Percentiles rank a stretch among this genome's conserved stretches.
Conservation (phyloP, 2,329 filamentous ascomycete species). For the Pyrenochaeta sp. region DNA sequence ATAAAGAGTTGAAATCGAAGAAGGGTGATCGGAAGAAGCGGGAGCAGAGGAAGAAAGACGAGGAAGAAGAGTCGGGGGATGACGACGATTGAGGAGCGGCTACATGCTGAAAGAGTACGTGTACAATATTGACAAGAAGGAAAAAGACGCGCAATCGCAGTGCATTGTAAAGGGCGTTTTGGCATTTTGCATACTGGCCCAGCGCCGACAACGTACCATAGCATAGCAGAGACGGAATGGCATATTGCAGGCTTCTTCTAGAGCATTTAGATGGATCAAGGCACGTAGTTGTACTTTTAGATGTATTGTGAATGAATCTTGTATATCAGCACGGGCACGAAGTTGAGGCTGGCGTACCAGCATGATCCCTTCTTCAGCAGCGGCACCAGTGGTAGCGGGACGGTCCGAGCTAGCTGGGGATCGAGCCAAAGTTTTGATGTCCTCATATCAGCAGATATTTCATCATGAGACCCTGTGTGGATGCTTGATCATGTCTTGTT, state of each 20-base stretch:
- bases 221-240: neutral
- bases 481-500: neutral
- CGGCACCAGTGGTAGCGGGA: neutral
- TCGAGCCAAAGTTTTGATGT: too few relatives aligned
- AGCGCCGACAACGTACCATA: neutral
- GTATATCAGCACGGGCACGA: neutral
- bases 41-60: slow-evolving; percentile 48
- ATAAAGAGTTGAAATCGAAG: slow-evolving; percentile 61
- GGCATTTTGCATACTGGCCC: slow-evolving; percentile 2
- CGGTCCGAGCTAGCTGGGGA: neutral
- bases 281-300: neutral
- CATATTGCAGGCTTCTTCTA: slow-evolving; percentile 2
- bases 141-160: slow-evolving; percentile 5
- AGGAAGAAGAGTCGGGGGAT: slow-evolving; percentile 49
- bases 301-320: neutral
- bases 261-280: neutral
- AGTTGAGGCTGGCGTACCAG: too few relatives aligned
- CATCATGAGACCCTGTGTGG: too few relatives aligned
- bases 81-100: slow-evolving; percentile 35
- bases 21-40: slow-evolving; percentile 46
- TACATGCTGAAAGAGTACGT: neutral
- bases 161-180: slow-evolving; percentile 23
- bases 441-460: too few relatives aligned
- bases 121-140: slow-evolving; percentile 18
- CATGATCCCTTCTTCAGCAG: slow-evolving; percentile 1